A percentile compares a stretch with the other conserved stretches of the same genome.
These are phyloP conservation scores for Geotrichum citri-aurantii DNA, from an alignment of 1,139 yeast species.

Conservation along the genomic window DNA sequence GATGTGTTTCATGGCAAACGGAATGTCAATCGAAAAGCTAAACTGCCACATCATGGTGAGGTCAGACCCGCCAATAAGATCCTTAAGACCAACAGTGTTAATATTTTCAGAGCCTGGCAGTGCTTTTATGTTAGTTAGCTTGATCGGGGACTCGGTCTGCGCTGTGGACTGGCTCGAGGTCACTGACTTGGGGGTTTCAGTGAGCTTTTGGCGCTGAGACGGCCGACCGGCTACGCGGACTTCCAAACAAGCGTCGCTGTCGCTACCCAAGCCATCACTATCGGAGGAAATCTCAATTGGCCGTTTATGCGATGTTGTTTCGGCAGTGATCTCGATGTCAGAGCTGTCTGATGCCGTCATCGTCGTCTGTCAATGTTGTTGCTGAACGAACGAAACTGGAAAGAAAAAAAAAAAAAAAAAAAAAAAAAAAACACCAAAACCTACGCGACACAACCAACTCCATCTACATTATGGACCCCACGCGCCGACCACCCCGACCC, in stretches of 20 bases:
- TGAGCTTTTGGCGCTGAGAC: neutral
- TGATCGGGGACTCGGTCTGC: slow-evolving; percentile 16
- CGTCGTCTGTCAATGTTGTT: neutral
- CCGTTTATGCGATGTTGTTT: neutral
- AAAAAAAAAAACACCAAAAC: neutral
- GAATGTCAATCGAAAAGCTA: slow-evolving; percentile 29
- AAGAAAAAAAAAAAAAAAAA: neutral
- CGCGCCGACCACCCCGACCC: neutral
- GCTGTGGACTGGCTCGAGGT: neutral
- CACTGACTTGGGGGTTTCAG: neutral
- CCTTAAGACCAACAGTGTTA: slow-evolving; percentile 22
- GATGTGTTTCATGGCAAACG: slow-evolving; percentile 27
- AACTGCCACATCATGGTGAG: slow-evolving; percentile 29
- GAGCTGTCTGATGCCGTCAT: neutral
- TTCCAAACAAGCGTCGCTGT: neutral
- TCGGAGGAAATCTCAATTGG: neutral
- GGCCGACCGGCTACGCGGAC: neutral
- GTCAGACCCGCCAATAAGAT: slow-evolving; percentile 21
- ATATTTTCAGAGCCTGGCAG: slow-evolving; percentile 22
- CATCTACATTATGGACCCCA: neutral
- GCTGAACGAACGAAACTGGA: neutral
- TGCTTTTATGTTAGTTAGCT: slow-evolving; percentile 19
- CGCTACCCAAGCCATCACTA: neutral
- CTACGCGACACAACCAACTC: neutral
- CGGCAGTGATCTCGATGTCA: neutral